Evolutionary conservation across 805 yeast species (phyloP).

Genomic region (Yarrowia sp.): DNA sequence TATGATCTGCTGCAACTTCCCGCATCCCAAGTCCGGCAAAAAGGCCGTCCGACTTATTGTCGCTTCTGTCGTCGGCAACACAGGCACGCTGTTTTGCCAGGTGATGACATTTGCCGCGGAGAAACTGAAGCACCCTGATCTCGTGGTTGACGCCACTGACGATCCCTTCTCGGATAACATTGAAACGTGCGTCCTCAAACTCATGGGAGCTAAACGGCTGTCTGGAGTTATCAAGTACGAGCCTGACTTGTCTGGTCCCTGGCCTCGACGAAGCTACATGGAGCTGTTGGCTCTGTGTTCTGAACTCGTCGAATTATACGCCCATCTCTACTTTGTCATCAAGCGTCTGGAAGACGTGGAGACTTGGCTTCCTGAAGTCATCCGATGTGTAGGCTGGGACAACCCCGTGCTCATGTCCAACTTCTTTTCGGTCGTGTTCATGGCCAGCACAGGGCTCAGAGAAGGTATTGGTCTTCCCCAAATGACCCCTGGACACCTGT

Average conservation of each 20-base stretch:
- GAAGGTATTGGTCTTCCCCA: constrained; percentile 49
- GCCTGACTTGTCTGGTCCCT: constrained; percentile 50
- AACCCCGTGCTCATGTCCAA: constrained; percentile 46
- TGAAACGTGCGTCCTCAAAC: constrained; percentile 39
- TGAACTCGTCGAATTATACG: constrained; percentile 46
- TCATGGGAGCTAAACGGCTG: constrained; percentile 39
- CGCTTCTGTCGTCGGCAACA: constrained; percentile 44
- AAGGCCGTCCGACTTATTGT: constrained; percentile 46
- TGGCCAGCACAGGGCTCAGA: constrained; percentile 47
- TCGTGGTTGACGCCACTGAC: constrained; percentile 43
- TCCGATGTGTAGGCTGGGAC: constrained; percentile 48
- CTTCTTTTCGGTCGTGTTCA: constrained; percentile 48
- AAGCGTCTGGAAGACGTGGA: constrained; percentile 45
- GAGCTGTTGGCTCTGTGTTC: constrained; percentile 45
- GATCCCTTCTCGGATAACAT: constrained; percentile 44
- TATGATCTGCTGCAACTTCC: constrained; percentile 48
- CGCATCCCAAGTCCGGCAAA: constrained; percentile 49
- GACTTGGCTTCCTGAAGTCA: constrained; percentile 42
- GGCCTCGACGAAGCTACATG: constrained; percentile 49
- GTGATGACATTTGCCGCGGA: constrained; percentile 48
- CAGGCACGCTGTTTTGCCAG: constrained; percentile 48
- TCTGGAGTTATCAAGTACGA: constrained; percentile 44
- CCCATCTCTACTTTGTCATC: constrained; percentile 45
- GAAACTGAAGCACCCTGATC: constrained; percentile 43
- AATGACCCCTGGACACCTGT: constrained; percentile 47